Evolutionary conservation across 305 asterid genomes (phyloP), one percentile per base, ranked within the genome.

Genomic region (Solanum hybrid): DNA sequence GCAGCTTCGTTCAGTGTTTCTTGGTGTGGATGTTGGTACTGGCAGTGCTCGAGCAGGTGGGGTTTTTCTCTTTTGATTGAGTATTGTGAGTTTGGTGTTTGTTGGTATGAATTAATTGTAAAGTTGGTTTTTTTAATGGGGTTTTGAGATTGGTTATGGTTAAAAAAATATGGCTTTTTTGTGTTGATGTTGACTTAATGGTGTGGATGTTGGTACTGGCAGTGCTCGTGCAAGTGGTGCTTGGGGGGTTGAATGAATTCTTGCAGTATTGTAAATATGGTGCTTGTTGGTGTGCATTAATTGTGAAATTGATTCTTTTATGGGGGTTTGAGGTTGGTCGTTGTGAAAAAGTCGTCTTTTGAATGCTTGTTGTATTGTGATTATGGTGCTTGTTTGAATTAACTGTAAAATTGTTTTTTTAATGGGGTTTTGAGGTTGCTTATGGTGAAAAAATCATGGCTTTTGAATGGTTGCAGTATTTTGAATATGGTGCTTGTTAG

Each of bases 41-140:
- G 99, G 98, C 19, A 97, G 99, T 93, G 99, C 99, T 56, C 98
- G 99, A 29, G 99, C 99, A 89, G 99, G 99, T 97, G 19, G 6
- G 90, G 64, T 40, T 79, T 78, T 78, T 34, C 26, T 76, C 40
- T 77, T 77, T 19, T 77, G 27, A 77, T 19, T 34, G 82, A 22
- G 84, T 78, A 36, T 22, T 14, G 26, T 76, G 81, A 77, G 15
- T 77, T 19, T 34, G 42, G 82, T 32, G 82, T 38, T 36, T 38
- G 86, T 24, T 38, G n/a, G 87, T n/a, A 78, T 78, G 51, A 78
- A 10, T 78, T 36, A 9, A 36, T 22, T 78, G 85, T 78, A 19
- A 77, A 40, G n/a, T 81, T 42, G 12, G 37, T 3, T 79, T 64
- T 19, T 37, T 34, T 38, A 13, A 1, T 22, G 31, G 22, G 11